phyloP scores from a whole-genome alignment of 2,329 filamentous ascomycete species.

The Coniochaeta ligniaria region DNA sequence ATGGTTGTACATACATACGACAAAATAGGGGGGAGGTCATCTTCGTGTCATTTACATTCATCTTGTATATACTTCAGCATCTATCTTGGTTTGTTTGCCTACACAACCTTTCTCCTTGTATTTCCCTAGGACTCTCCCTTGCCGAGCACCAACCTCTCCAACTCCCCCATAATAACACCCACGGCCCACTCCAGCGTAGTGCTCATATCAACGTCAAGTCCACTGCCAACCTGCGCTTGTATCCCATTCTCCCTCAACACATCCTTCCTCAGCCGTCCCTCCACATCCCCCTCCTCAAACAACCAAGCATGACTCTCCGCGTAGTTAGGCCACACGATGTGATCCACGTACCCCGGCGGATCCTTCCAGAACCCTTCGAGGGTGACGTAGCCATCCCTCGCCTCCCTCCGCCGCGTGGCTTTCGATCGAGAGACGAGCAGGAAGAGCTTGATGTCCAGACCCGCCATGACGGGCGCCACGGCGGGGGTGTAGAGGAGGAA shows the following conservation, averaged over 20 bases:
- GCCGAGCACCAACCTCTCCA: slow-evolving; percentile 22
- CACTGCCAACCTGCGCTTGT: slow-evolving; percentile 37
- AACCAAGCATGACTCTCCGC: slow-evolving; percentile 74
- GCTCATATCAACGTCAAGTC: slow-evolving; percentile 50
- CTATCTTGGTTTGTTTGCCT: too few relatives aligned
- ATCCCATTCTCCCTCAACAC: slow-evolving; percentile 32
- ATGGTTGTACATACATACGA: not conserved
- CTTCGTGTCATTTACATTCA: not conserved
- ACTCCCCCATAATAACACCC: slow-evolving; percentile 44
- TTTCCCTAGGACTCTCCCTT: not conserved
- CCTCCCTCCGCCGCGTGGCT: slow-evolving; percentile 59
- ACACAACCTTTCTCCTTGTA: not conserved
- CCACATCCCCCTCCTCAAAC: slow-evolving; percentile 63
- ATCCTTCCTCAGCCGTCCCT: slow-evolving; percentile 42
- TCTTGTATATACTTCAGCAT: not conserved
- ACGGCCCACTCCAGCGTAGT: slow-evolving; percentile 63
- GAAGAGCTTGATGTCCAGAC: slow-evolving; percentile 73
- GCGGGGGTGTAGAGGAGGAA: slow-evolving; percentile 69
- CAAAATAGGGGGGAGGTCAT: not conserved
- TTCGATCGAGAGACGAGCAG: slow-evolving; percentile 59
- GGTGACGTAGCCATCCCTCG: slow-evolving; percentile 70
- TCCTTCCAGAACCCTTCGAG: slow-evolving; percentile 91
- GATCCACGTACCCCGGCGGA: slow-evolving; percentile 88
- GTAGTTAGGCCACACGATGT: slow-evolving; percentile 95
- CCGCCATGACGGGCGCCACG: slow-evolving; percentile 46